Percentiles rank a stretch among this genome's conserved stretches.
These are phyloP conservation scores for Vittaforma corneae DNA, from an alignment of 371 early-diverging fungal genomes.

Conservation along the genomic window DNA sequence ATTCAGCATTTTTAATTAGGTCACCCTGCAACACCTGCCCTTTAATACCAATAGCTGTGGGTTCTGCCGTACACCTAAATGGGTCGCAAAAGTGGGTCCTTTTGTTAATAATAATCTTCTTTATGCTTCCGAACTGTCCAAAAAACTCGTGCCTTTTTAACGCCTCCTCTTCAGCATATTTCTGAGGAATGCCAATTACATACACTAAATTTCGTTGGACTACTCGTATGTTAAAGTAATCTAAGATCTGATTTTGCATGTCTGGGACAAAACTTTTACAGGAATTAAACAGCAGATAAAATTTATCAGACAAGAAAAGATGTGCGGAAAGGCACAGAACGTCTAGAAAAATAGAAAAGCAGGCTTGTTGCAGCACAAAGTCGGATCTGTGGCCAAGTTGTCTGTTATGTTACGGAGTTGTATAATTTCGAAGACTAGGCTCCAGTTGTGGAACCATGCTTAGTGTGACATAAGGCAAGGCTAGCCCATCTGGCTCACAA, in stretches of 20 bases:
- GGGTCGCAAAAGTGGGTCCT: constrained; percentile 18
- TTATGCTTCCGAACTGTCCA: constrained; percentile 59
- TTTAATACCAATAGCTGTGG: not conserved
- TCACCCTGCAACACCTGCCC: not conserved
- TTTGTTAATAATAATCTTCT: constrained; percentile 58
- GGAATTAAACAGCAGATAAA: not conserved
- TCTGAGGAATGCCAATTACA: constrained; percentile 57
- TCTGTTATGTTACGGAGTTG: too few relatives aligned
- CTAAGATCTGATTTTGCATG: constrained; percentile 9
- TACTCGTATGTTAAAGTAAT: constrained; percentile 49
- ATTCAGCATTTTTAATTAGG: constrained; percentile 5
- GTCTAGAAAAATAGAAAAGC: too few relatives aligned
- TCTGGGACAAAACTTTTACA: not conserved
- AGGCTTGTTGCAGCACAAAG: too few relatives aligned
- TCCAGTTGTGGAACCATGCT: too few relatives aligned
- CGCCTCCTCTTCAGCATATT: constrained; percentile 55
- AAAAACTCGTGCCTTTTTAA: constrained; percentile 56
- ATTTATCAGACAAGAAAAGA: not conserved
- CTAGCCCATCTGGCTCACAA: too few relatives aligned
- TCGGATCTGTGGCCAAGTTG: too few relatives aligned
- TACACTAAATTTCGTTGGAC: constrained; percentile 59
- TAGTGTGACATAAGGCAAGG: too few relatives aligned
- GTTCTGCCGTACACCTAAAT: constrained; percentile 1
- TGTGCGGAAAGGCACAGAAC: too few relatives aligned
- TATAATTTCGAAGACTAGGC: too few relatives aligned